phyloP scores from a whole-genome alignment of 2,329 filamentous ascomycete genomes.

The Biscogniauxia marginata region DNA sequence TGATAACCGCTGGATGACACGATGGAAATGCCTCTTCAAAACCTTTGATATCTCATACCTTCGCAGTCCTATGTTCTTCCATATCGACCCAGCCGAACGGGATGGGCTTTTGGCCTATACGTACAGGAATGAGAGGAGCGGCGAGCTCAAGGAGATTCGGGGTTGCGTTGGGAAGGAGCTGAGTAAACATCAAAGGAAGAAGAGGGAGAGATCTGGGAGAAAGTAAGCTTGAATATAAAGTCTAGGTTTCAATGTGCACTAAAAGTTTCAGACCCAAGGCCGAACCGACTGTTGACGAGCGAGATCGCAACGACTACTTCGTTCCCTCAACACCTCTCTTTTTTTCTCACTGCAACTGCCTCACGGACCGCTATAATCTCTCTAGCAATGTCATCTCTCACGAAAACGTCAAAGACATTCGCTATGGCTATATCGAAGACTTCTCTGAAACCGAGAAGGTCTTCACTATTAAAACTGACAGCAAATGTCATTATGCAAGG shows the following conservation, averaged over 20 bases:
- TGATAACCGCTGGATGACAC: slow-evolving; percentile 63
- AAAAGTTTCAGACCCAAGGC: slow-evolving; percentile 38
- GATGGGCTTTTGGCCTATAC: slow-evolving; percentile 72
- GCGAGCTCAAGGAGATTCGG: slow-evolving; percentile 66
- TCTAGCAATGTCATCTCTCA: slow-evolving; percentile 55
- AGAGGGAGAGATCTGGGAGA: slow-evolving; percentile 42
- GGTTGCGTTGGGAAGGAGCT: slow-evolving; percentile 77
- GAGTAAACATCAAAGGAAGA: slow-evolving; percentile 77
- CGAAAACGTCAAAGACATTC: slow-evolving; percentile 59
- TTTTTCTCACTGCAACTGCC: slow-evolving; percentile 57
- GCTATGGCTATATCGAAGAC: slow-evolving; percentile 50
- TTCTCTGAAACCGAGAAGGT: slow-evolving; percentile 51
- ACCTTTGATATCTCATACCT: slow-evolving; percentile 69
- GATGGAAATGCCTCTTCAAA: slow-evolving; percentile 69
- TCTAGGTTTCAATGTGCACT: background rate
- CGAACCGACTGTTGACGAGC: slow-evolving; percentile 58
- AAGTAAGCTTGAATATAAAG: slow-evolving; percentile 36
- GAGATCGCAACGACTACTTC: slow-evolving; percentile 69
- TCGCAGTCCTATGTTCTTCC: slow-evolving; percentile 80
- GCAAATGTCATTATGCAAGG: slow-evolving; percentile 53
- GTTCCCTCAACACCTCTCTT: slow-evolving; percentile 63
- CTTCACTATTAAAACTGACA: slow-evolving; percentile 63
- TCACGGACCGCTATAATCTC: slow-evolving; percentile 59
- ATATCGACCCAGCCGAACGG: slow-evolving; percentile 72
- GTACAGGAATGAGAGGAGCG: slow-evolving; percentile 57